These are phyloP conservation scores for Sugiyamaella castrensis DNA, from an alignment of 1,139 yeast genomes.

Conservation along the genomic window DNA sequence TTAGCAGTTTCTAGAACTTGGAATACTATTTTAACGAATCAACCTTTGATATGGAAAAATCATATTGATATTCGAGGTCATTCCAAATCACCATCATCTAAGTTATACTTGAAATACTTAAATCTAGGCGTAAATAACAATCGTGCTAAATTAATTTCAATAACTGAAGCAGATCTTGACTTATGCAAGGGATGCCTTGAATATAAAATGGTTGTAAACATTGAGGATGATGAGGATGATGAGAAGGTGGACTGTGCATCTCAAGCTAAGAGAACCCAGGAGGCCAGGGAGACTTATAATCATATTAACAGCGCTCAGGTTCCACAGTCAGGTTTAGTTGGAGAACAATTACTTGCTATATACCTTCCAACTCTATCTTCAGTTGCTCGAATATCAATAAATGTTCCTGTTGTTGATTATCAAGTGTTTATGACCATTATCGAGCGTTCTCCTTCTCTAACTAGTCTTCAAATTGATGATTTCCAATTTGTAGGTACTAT, in stretches of 20 bases:
- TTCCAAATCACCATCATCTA: background rate
- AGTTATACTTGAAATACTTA: background rate
- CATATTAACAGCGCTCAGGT: too few species aligned
- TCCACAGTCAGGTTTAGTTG: too few species aligned
- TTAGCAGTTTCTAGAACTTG: conserved; percentile 1
- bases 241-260: too few species aligned
- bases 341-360: too few species aligned
- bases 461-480: background rate
- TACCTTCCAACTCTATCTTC: too few species aligned
- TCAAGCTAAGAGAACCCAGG: too few species aligned
- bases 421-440: conserved; percentile 1
- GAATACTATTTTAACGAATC: conserved; percentile 4
- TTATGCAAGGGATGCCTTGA: background rate
- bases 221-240: too few species aligned
- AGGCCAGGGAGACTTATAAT: too few species aligned
- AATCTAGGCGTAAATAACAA: background rate
- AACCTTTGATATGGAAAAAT: conserved; percentile 4
- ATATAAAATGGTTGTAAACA: too few species aligned
- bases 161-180: conserved; percentile 1
- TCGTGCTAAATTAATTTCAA: background rate
- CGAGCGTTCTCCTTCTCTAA: background rate
- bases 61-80: conserved; percentile 2
- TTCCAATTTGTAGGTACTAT: conserved; percentile 1
- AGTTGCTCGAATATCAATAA: background rate
- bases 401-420: background rate